phyloP scores from a whole-genome alignment of 2,329 filamentous ascomycete species.

The Cordyceps tenuipes region DNA sequence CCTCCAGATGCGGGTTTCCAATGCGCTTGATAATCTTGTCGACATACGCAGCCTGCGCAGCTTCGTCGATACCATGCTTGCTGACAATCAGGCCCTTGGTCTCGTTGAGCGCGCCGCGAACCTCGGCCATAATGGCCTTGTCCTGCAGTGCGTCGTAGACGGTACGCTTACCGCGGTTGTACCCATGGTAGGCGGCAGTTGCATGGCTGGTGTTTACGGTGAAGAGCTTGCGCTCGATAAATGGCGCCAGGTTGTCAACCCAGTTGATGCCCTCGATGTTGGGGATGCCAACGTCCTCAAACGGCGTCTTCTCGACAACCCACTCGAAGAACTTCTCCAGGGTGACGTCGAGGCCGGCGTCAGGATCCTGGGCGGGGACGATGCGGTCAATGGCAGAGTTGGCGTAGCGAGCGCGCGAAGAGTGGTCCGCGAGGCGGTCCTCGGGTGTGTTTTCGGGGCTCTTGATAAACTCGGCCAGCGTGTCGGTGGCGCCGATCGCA shows the following conservation, averaged over 20 bases:
- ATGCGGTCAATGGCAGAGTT: conserved; percentile 99
- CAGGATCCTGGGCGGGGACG: conserved; percentile 77
- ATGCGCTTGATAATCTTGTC: conserved; percentile 89
- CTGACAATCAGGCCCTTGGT: conserved; percentile 77
- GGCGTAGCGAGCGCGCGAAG: conserved; percentile 75
- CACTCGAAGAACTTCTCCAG: conserved; percentile 99
- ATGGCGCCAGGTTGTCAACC: conserved; percentile 84
- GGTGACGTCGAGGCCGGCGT: conserved; percentile 79
- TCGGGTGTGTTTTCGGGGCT: conserved; percentile 61
- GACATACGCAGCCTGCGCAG: conserved; percentile 79
- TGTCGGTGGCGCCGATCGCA: conserved; percentile 88
- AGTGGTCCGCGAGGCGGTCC: conserved; percentile 58
- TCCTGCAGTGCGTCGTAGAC: conserved; percentile 86
- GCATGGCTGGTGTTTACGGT: conserved; percentile 98
- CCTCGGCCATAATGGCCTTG: conserved; percentile 67
- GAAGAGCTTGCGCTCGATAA: conserved; percentile 98
- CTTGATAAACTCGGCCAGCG: conserved; percentile 74
- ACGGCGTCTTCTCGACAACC: conserved; percentile 86
- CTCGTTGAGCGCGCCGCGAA: conserved; percentile 73
- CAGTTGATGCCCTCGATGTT: conserved; percentile 83
- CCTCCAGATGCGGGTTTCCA: conserved; percentile 86
- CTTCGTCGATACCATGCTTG: conserved; percentile 71
- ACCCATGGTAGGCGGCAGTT: conserved; percentile 90
- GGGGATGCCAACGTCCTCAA: conserved; percentile 57
- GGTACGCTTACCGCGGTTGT: conserved; percentile 75